A percentile compares a stretch with the other conserved stretches of the same genome.
phyloP scores from a whole-genome alignment of 2,329 filamentous ascomycete species.

The Blastomyces parvus region DNA sequence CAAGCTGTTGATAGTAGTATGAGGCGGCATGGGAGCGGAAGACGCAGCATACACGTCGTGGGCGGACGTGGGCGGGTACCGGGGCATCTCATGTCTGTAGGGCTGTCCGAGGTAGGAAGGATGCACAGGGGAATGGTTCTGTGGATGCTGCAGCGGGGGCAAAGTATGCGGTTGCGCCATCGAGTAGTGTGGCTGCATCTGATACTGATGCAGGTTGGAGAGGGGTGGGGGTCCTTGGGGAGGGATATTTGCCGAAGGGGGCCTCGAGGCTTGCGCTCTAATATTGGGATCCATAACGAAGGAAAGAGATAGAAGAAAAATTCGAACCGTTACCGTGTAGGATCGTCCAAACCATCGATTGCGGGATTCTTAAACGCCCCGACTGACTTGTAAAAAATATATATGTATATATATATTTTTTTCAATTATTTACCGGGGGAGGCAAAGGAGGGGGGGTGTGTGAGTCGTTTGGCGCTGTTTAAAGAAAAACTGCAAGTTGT shows the following conservation, averaged over 20 bases:
- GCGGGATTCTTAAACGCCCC: slow-evolving; percentile 1
- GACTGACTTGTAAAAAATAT: not conserved
- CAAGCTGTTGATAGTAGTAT: slow-evolving; percentile 34
- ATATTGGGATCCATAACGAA: slow-evolving; percentile 36
- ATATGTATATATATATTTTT: too few relatives aligned
- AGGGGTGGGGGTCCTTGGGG: slow-evolving; percentile 37
- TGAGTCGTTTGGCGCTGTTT: not conserved
- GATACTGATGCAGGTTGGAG: slow-evolving; percentile 40
- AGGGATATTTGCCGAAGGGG: slow-evolving; percentile 37
- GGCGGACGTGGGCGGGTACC: slow-evolving; percentile 33
- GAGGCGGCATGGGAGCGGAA: slow-evolving; percentile 35
- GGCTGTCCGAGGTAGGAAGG: slow-evolving; percentile 35
- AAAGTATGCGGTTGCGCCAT: slow-evolving; percentile 38
- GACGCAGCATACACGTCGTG: slow-evolving; percentile 37
- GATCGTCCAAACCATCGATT: slow-evolving; percentile 16
- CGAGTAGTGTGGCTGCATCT: slow-evolving; percentile 38
- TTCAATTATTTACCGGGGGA: too few relatives aligned
- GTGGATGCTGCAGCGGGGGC: slow-evolving; percentile 39
- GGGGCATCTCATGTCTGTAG: slow-evolving; percentile 35
- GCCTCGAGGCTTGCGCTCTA: slow-evolving; percentile 35
- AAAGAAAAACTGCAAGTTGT: slow-evolving; percentile 1
- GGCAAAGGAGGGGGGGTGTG: not conserved
- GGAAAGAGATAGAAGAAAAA: slow-evolving; percentile 8
- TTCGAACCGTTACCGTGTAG: slow-evolving; percentile 10
- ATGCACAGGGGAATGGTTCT: slow-evolving; percentile 35